Evolutionary conservation across 345 rosid genomes (phyloP), one percentile per base, ranked within the genome.

Genomic region (Camelina hispida): DNA sequence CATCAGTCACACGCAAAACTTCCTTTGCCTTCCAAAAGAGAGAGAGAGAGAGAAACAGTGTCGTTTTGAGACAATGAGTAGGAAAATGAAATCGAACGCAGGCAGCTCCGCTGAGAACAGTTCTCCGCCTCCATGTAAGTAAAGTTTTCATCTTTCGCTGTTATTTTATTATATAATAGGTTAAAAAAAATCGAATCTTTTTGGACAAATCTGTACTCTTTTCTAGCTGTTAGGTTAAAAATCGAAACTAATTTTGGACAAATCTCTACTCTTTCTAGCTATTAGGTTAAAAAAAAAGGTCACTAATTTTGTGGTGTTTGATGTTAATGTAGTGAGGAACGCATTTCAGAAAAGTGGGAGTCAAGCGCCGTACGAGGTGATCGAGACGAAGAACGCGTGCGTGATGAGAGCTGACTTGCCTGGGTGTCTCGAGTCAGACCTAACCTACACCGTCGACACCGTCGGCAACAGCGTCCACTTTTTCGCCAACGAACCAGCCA

Each of bases 401-500:
- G 38, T 75, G 40, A 11, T 18, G 47, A 51, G 79, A 48, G 12
- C 68, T 0, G 79, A 75, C 69, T 40, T 75, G 38, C 74, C 68
- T 5, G 79, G 74, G 0, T 60, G 62, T 51, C 38, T 40, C 1
- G 56, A 13, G 9, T 75, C 79, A 3, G 79, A 68, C 13, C 79
- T 68, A 4, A 4, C 0, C 7, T 42, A 38, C 56, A 42, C 38
- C 74, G 35, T 59, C 68, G 69, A 75, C 6, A 6, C 37, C 2
- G 37, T 34, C 0, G 38, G 15, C 15, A 28, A 3, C 55, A 52
- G 50, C 55, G 3, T 75, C 1, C 62, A 75, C 9, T 68, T 75
- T 69, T 75, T 75, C 56, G 79, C 79, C 11, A 68, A 75, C 28
- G 74, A 75, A 15, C 79, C 73, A 0, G 44, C 13, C 47, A 16